Conservation (phyloP, 305 asterid species). For the Solanum hybrid region DNA sequence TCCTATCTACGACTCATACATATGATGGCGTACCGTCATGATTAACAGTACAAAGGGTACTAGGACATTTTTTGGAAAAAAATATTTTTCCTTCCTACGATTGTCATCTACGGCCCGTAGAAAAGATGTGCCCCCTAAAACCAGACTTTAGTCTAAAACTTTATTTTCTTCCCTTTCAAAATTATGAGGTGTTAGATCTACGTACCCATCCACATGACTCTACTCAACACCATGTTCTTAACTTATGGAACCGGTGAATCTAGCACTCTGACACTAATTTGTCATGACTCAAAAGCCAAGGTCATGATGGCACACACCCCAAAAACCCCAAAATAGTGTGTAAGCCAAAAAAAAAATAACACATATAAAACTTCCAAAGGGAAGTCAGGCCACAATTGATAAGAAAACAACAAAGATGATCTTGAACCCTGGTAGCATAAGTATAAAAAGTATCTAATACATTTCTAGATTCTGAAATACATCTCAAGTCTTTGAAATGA, state of each 20-base stretch:
- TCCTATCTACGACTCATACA: no score
- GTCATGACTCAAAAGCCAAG: neutral
- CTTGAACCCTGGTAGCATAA: neutral
- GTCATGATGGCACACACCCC: neutral
- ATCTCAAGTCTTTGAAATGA: neutral
- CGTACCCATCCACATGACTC: neutral
- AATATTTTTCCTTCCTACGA: neutral
- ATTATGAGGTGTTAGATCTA: neutral
- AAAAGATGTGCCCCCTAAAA: neutral
- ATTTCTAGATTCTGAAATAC: no score
- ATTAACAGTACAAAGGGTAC: no score
- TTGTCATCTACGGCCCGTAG: neutral
- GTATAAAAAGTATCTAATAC: neutral
- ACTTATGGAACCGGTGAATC: neutral
- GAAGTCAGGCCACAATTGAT: neutral
- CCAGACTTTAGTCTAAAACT: neutral
- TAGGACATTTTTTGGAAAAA: no score
- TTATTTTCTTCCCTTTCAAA: neutral
- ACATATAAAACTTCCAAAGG: neutral
- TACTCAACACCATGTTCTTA: neutral
- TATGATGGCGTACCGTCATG: no score
- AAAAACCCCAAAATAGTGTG: neutral
- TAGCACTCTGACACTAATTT: neutral
- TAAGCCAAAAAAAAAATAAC: neutral
- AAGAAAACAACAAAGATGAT: neutral